Percentiles rank a stretch among this genome's conserved stretches.
These are phyloP conservation scores for Hemisphaericaspora xylofermentans DNA, from an alignment of 1,139 yeast species.

Conservation along the genomic window DNA sequence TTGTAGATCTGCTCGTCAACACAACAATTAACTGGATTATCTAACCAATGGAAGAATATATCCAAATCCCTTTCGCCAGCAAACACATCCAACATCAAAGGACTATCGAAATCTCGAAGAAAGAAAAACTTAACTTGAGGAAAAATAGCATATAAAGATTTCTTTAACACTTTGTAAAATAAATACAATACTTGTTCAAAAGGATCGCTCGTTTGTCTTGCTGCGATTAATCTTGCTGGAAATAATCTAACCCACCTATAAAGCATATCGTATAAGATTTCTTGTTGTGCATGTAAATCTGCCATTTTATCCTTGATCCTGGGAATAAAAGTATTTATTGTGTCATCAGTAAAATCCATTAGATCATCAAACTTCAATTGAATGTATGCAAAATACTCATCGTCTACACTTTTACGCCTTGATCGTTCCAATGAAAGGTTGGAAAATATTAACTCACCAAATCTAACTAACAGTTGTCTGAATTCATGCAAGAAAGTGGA, in stretches of 20 bases:
- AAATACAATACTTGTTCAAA: constrained; percentile 34
- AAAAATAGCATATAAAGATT: constrained; percentile 34
- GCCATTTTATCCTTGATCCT: constrained; percentile 23
- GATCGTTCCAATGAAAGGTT: constrained; percentile 1
- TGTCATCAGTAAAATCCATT: constrained; percentile 23
- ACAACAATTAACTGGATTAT: constrained; percentile 16
- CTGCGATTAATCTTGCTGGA: constrained; percentile 30
- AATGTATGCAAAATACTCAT: constrained; percentile 15
- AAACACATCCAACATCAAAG: constrained; percentile 42
- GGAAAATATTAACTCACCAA: constrained; percentile 15
- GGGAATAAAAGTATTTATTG: constrained; percentile 31
- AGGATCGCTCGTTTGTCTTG: constrained; percentile 26
- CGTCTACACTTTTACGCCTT: not conserved
- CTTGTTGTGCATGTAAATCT: constrained; percentile 35
- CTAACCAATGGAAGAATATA: constrained; percentile 23
- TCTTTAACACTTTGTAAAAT: constrained; percentile 36
- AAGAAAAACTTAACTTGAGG: constrained; percentile 46
- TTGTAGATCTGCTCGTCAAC: constrained; percentile 19
- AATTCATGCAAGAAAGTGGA: constrained; percentile 34
- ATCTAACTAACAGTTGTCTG: constrained; percentile 21
- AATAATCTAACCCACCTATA: constrained; percentile 39
- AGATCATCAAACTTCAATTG: constrained; percentile 26
- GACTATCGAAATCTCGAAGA: constrained; percentile 43
- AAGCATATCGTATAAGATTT: constrained; percentile 36
- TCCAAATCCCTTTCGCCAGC: constrained; percentile 26